Conservation (phyloP, 2,329 filamentous ascomycete species). For the Pseudogymnoascus sp. region DNA sequence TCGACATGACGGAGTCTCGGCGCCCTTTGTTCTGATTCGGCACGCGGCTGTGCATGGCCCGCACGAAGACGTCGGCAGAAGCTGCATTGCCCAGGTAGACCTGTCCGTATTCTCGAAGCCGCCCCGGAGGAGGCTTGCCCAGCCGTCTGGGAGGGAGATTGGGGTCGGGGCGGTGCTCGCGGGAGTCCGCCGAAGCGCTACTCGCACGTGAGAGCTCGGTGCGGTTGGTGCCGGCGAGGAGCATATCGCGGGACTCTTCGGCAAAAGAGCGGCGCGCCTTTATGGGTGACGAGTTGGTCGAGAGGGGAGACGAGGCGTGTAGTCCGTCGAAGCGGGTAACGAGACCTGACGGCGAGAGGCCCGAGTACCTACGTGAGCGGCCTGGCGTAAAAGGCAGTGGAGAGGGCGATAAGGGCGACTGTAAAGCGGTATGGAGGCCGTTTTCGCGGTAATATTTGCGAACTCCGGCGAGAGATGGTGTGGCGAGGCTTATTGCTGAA, state of each 20-base stretch:
- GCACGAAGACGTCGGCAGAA: slow-evolving; percentile 38
- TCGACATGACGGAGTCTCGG: neutral
- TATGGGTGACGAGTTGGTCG: neutral
- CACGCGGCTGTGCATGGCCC: slow-evolving; percentile 34
- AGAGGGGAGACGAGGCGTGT: neutral
- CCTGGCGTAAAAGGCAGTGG: neutral
- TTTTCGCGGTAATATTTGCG: slow-evolving; percentile 9
- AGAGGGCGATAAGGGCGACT: neutral
- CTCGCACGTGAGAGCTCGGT: slow-evolving; percentile 1
- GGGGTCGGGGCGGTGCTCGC: neutral
- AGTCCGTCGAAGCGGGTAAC: slow-evolving; percentile 1
- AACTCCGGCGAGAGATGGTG: neutral
- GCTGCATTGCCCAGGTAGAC: slow-evolving; percentile 34
- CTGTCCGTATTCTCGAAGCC: slow-evolving; percentile 34
- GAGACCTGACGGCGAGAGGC: neutral
- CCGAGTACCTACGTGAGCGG: slow-evolving; percentile 1
- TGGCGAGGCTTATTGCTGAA: slow-evolving; percentile 6
- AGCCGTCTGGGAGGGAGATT: slow-evolving; percentile 17
- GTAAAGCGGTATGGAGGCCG: slow-evolving; percentile 2
- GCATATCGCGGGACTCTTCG: slow-evolving; percentile 10
- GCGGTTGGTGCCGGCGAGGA: neutral
- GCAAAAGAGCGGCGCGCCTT: neutral
- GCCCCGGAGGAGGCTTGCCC: slow-evolving; percentile 24
- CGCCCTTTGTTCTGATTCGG: slow-evolving; percentile 16
- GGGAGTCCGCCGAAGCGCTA: neutral